Percentiles rank a stretch among this genome's conserved stretches.
phyloP scores from a whole-genome alignment of 371 early-diverging fungal species.

The Mucor irregularis region DNA sequence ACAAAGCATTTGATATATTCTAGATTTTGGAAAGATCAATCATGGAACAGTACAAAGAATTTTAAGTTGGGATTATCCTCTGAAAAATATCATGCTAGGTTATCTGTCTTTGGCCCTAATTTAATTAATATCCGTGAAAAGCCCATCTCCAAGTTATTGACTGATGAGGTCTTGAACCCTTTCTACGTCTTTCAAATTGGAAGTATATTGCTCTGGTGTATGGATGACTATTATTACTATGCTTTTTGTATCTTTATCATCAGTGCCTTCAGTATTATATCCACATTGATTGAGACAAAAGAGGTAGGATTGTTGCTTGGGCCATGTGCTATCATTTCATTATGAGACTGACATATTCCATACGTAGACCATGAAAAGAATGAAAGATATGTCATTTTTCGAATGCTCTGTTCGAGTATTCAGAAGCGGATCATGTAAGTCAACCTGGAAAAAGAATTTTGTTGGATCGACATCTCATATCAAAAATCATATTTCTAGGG shows the following conservation, averaged over 20 bases:
- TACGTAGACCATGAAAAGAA: conserved; percentile 68
- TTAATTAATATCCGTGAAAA: conserved; percentile 82
- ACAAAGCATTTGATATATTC: too few species aligned
- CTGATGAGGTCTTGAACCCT: conserved; percentile 88
- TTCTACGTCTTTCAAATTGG: conserved; percentile 95
- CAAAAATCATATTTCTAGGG: conserved; percentile 32
- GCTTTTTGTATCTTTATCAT: conserved; percentile 92
- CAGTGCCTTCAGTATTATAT: conserved; percentile 71
- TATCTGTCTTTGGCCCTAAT: conserved; percentile 85
- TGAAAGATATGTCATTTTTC: conserved; percentile 87
- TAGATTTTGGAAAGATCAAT: conserved; percentile 76
- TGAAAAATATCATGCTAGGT: conserved; percentile 59
- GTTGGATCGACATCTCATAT: not conserved
- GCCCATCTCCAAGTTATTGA: conserved; percentile 68
- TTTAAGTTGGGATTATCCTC: conserved; percentile 58
- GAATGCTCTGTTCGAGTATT: conserved; percentile 78
- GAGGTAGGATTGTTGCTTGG: conserved; percentile 36
- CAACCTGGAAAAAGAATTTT: not conserved
- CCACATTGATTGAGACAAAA: conserved; percentile 85
- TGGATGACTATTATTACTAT: conserved; percentile 96
- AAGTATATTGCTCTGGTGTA: conserved; percentile 87
- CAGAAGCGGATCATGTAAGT: conserved; percentile 66
- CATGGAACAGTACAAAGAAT: conserved; percentile 58
- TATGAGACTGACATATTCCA: too few species aligned
- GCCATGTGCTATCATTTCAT: too few species aligned